A percentile compares a stretch with the other conserved stretches of the same genome.
These are phyloP conservation scores for Talaromyces rugulosus DNA, from an alignment of 2,329 filamentous ascomycete species.

Conservation along the genomic window DNA sequence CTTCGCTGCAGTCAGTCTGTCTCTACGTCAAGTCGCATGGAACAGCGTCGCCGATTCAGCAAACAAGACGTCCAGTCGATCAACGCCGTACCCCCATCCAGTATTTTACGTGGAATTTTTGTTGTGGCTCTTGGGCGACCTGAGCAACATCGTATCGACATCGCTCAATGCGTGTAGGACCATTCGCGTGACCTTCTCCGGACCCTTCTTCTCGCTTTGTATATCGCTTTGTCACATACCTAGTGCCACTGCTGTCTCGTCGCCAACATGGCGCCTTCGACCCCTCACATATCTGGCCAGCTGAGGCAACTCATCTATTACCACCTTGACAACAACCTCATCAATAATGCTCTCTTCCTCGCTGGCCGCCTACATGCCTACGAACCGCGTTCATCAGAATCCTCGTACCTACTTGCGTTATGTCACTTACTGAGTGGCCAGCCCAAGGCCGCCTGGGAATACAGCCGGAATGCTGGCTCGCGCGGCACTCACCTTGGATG, in stretches of 20 bases:
- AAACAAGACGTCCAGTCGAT: background rate
- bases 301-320: conserved; percentile 65
- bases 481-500: conserved; percentile 78
- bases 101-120: background rate
- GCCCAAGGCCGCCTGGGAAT: conserved; percentile 79
- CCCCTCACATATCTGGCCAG: conserved; percentile 54
- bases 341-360: conserved; percentile 89
- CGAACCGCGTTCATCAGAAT: conserved; percentile 75
- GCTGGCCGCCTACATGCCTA: conserved; percentile 81
- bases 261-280: conserved; percentile 52
- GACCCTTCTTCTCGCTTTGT: background rate
- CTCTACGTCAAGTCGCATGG: conserved; percentile 11
- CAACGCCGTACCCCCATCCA: background rate
- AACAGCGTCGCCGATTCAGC: conserved; percentile 3
- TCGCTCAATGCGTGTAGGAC: conserved; percentile 9
- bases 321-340: conserved; percentile 81
- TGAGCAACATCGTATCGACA: background rate
- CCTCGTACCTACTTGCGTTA: conserved; percentile 75
- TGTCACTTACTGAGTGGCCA: conserved; percentile 81
- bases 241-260: background rate
- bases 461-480: conserved; percentile 66
- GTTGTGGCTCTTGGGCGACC: background rate
- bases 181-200: conserved; percentile 2
- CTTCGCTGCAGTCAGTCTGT: conserved; percentile 9
- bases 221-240: background rate